Base-by-base conservation (phyloP, 2,329 filamentous ascomycete species). In the Grosmannia clavigera region DNA sequence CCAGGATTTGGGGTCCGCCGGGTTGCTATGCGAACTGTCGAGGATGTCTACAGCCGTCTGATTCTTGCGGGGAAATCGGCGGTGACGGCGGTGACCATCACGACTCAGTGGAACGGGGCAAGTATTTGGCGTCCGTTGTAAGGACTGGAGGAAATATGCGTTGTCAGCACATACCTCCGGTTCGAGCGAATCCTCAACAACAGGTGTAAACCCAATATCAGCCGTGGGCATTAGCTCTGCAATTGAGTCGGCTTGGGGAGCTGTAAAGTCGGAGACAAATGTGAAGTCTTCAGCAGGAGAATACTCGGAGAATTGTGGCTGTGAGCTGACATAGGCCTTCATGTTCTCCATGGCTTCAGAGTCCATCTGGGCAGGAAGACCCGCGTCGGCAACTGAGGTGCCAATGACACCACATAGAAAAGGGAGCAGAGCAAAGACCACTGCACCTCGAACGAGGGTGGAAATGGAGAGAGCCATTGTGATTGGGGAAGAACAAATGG, bases 1-100 rank as follows among this genome's bases (percentile, higher is more conserved):
- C 65, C 64, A 68, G 50, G 14, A 58, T 1, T 50, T n/a, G 19
- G 63, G 63, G 12, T 59, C 52, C 3, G 38, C 10, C n/a, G 38
- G 56, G 10, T 22, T 35, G 43, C 2, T 9, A 9, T 12, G 1
- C 12, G 22, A 27, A 43, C 43, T n/a, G 29, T 5, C 43, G 4
- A 61, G 25, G 29, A 50, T 48, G 50, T n/a, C 29, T 14, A 12
- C 55, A 10, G 4, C 3, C 1, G 57, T 25, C 31, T 61, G 33
- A 56, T 38, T 52, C 27, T 14, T 11, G 12, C 35, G 11, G n/a
- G 50, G 27, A 12, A 60, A 3, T 50, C 57, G 57, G 40, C 57
- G 60, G 55, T 63, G 58, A 25, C 38, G 33, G 14, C 62, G 60
- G 16, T 25, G 38, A 19, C 60, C 62, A 16, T 38, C 38, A 5